Base-by-base conservation (phyloP, 2,329 filamentous ascomycete genomes). In the Neopestalotiopsis sp. region DNA sequence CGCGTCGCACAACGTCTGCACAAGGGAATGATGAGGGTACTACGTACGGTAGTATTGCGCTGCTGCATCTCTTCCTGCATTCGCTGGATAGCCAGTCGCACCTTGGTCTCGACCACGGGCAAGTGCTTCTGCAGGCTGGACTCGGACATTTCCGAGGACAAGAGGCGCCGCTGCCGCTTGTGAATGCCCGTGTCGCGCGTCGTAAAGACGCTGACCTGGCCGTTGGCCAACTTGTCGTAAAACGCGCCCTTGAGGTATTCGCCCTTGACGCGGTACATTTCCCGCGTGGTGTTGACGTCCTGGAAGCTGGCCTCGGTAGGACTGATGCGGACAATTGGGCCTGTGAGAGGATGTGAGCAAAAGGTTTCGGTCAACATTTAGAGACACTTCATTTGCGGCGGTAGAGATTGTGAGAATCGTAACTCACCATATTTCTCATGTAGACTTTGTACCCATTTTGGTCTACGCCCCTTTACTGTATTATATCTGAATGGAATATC, bases 61-160 rank as follows among this genome's bases (percentile, higher is more conserved):
- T 68, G 64, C 20, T 76, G 68, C 70, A 82, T 80, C 62, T 89
- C 86, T n/a, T 81, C 75, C 0, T 70, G 74, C 28, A 89, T 88
- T 61, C 76, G 78, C 2, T 79, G 40, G 1, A 88, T 78, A 0
- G 84, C 76, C 10, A 85, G 70, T 0, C 78, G 73, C 0, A 82
- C 77, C 20, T 80, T 81, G 0, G 71, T 72, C 3, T 79, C 71
- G 10, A 88, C 77, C 30, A 79, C 65, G 0, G 74, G 73, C 61
- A 80, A 74, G 61, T 79, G 75, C 1, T 61, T 20, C 49, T 77
- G 74, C 40, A 85, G 71, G 0, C 78, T 78, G 0, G 74, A 76
- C 59, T 81, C 81, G 14, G 80, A 82, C 69, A 83, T 76, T 20
- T 81, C 75, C 1, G 76, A 74, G 3, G 83, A 81, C 4, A 87